phyloP scores from a whole-genome alignment of 2,329 filamentous ascomycete species.

The Alternaria longipes region DNA sequence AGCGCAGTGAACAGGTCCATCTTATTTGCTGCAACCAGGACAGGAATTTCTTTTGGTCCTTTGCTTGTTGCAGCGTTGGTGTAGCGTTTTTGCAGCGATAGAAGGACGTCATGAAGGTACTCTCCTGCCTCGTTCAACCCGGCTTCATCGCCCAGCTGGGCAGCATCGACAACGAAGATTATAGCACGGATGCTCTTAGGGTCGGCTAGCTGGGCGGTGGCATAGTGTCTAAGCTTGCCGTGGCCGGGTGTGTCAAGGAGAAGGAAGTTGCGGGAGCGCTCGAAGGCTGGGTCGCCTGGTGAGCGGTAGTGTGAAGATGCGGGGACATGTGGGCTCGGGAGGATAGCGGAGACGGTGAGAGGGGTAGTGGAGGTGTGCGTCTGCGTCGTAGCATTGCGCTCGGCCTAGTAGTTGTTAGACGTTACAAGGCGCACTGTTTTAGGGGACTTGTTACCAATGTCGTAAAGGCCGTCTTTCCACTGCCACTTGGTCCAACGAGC shows the following conservation, averaged over 20 bases:
- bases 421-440: neutral
- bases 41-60: conserved; percentile 68
- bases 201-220: conserved; percentile 63
- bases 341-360: conserved; percentile 67
- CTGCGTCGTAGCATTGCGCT: conserved; percentile 63
- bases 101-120: conserved; percentile 90
- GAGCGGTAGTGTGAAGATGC: conserved; percentile 72
- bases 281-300: conserved; percentile 67
- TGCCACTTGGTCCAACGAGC: conserved; percentile 79
- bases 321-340: conserved; percentile 64
- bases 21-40: conserved; percentile 94
- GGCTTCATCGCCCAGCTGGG: conserved; percentile 55
- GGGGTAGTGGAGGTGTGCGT: conserved; percentile 61
- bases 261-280: conserved; percentile 70
- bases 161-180: conserved; percentile 89
- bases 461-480: conserved; percentile 89
- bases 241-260: conserved; percentile 93
- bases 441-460: conserved; percentile 68
- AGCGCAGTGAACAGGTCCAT: conserved; percentile 93
- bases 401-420: conserved; percentile 49
- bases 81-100: conserved; percentile 79
- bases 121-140: conserved; percentile 76
- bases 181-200: conserved; percentile 70
- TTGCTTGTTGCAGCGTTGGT: conserved; percentile 66
- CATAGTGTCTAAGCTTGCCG: conserved; percentile 84